phyloP scores from a whole-genome alignment of 179 eudicot genomes.

The Camellia oleifera region DNA sequence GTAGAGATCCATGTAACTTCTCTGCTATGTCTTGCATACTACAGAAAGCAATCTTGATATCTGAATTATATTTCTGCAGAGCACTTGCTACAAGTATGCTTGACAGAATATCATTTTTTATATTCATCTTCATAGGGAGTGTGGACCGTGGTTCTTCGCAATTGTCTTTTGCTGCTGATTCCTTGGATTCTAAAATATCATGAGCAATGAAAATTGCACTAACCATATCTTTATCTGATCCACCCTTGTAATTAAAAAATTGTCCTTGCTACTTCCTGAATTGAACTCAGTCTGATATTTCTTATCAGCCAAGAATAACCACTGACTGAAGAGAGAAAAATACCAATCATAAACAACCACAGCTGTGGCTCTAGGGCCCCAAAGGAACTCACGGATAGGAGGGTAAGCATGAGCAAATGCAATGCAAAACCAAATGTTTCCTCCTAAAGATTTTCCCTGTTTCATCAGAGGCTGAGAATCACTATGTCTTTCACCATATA shows the following conservation, averaged over 20 bases:
- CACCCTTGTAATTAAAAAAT: constrained; percentile 18
- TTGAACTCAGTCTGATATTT: constrained; percentile 21
- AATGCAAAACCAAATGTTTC: constrained; percentile 69
- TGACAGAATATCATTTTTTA: constrained; percentile 23
- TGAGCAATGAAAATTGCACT: constrained; percentile 23
- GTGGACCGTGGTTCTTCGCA: constrained; percentile 18
- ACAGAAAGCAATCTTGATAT: constrained; percentile 27
- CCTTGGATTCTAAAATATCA: constrained; percentile 28
- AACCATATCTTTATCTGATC: constrained; percentile 15
- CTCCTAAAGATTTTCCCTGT: constrained; percentile 32
- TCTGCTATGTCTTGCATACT: constrained; percentile 61
- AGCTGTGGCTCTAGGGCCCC: constrained; percentile 67
- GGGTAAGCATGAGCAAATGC: constrained; percentile 40
- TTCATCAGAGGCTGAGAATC: constrained; percentile 32
- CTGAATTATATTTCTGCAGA: constrained; percentile 23
- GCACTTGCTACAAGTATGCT: constrained; percentile 26
- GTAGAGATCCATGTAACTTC: constrained; percentile 52
- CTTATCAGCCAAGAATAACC: constrained; percentile 37
- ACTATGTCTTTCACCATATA: constrained; percentile 55
- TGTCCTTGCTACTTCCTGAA: constrained; percentile 13
- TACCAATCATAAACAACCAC: constrained; percentile 58
- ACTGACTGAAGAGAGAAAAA: constrained; percentile 69
- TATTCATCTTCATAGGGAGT: constrained; percentile 34
- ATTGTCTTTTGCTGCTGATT: constrained; percentile 29
- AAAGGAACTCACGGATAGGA: constrained; percentile 51